These are phyloP conservation scores for Cynanchum wilfordii DNA, from an alignment of 257 asterid genomes.

Conservation along the genomic window DNA sequence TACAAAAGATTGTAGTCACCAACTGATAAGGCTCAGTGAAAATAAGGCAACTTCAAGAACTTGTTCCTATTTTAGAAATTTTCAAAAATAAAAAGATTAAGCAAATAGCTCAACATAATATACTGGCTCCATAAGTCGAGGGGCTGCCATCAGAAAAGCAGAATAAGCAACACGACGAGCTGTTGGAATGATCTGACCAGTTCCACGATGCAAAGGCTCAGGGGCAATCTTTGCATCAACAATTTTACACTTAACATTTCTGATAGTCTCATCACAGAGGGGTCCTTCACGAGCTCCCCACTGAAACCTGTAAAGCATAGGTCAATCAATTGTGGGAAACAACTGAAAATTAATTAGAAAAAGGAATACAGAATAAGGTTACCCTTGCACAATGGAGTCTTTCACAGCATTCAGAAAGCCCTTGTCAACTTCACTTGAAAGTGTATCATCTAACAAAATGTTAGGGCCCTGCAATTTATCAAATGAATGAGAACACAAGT, in stretches of 20 bases:
- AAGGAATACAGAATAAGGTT: slow-evolving; percentile 8
- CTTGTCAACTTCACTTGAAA: slow-evolving; percentile 94
- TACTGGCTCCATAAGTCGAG: slow-evolving; percentile 96
- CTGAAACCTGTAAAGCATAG: slow-evolving; percentile 59
- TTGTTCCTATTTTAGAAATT: neutral
- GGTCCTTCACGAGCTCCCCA: slow-evolving; percentile 99
- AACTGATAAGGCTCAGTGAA: neutral
- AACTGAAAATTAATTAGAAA: slow-evolving; percentile 4
- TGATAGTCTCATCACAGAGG: slow-evolving; percentile 94
- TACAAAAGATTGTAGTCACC: neutral
- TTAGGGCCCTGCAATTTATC: slow-evolving; percentile 71
- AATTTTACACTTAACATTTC: slow-evolving; percentile 91
- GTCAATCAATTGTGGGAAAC: slow-evolving; percentile 16
- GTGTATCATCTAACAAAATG: slow-evolving; percentile 86
- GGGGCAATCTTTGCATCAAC: slow-evolving; percentile 95
- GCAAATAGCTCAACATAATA: slow-evolving; percentile 74
- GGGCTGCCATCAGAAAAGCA: slow-evolving; percentile 94
- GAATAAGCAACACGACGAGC: slow-evolving; percentile 98
- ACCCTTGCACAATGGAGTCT: slow-evolving; percentile 99
- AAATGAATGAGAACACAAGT: slow-evolving; percentile 7
- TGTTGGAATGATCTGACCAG: slow-evolving; percentile 97
- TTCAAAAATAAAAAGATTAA: neutral
- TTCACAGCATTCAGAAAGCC: slow-evolving; percentile 75
- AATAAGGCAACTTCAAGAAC: neutral
- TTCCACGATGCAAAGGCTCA: slow-evolving; percentile 94